Evolutionary conservation across 2,329 filamentous ascomycete species (phyloP).

Genomic region (Phyllosticta paracitricarpa): DNA sequence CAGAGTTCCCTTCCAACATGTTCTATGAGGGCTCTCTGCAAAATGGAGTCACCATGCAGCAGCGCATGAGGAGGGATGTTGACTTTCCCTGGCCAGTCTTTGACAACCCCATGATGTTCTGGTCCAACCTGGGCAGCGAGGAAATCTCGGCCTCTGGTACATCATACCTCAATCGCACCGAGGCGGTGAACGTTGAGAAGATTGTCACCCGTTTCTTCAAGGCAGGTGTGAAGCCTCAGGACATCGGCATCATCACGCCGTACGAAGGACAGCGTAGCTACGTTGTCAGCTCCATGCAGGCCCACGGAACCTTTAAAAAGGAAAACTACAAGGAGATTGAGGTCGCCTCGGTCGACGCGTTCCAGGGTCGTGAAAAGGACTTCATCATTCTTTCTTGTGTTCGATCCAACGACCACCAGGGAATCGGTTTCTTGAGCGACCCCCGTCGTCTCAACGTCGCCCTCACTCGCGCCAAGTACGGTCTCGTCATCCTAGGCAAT

Average conservation of each 20-base stretch:
- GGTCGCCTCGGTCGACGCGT: conserved; percentile 95
- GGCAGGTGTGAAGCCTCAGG: conserved; percentile 83
- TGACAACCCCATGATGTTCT: conserved; percentile 99
- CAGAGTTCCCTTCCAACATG: conserved; percentile 98
- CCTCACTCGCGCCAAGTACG: conserved; percentile 92
- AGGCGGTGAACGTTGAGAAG: conserved; percentile 96
- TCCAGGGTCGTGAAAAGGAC: conserved; percentile 97
- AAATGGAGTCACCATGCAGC: conserved; percentile 85
- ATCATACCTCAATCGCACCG: conserved; percentile 94
- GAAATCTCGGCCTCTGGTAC: conserved; percentile 97
- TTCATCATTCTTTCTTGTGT: conserved; percentile 98
- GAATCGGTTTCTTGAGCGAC: conserved; percentile 96
- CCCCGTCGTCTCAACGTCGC: conserved; percentile 95
- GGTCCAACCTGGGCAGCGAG: conserved; percentile 95
- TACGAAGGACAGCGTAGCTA: conserved; percentile 98
- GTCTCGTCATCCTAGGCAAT: conserved; percentile 91
- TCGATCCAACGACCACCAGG: conserved; percentile 96
- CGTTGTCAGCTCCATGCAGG: conserved; percentile 99
- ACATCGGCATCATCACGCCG: conserved; percentile 96
- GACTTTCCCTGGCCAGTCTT: conserved; percentile 96
- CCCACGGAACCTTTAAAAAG: conserved; percentile 94
- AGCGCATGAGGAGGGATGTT: conserved; percentile 81
- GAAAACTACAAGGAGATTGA: conserved; percentile 98
- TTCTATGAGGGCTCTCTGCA: conserved; percentile 97
- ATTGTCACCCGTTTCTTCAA: conserved; percentile 98